Evolutionary conservation across 2,329 filamentous ascomycete genomes (phyloP).

Genomic region (Fusarium liriodendri): DNA sequence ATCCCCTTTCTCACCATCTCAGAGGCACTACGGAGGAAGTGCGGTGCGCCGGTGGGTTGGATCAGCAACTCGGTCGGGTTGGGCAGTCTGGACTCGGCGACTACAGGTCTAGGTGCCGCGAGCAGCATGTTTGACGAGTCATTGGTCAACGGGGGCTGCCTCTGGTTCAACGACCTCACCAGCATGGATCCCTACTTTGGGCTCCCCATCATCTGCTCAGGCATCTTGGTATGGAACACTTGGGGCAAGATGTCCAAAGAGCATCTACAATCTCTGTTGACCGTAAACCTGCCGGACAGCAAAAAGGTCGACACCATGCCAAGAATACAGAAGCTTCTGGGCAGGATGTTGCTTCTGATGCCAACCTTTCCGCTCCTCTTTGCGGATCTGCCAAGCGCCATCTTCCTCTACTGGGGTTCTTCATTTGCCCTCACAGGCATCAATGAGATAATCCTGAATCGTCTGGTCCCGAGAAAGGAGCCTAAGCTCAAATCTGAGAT

Average conservation of each 20-base stretch:
- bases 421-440: conserved; percentile 50
- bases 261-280: conserved; percentile 43
- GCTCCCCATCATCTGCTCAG: conserved; percentile 55
- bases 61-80: conserved; percentile 48
- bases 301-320: conserved; percentile 28
- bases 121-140: conserved; percentile 50
- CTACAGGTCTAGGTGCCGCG: conserved; percentile 41
- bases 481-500: conserved; percentile 26
- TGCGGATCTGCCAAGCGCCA: conserved; percentile 52
- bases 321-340: conserved; percentile 43
- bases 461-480: conserved; percentile 31
- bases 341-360: conserved; percentile 47
- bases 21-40: conserved; percentile 62
- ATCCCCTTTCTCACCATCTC: conserved; percentile 63
- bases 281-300: conserved; percentile 20
- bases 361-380: conserved; percentile 50
- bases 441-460: conserved; percentile 47
- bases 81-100: conserved; percentile 30
- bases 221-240: conserved; percentile 43
- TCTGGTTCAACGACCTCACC: conserved; percentile 68
- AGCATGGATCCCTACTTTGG: conserved; percentile 62
- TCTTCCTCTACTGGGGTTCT: conserved; percentile 55
- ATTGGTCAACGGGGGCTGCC: conserved; percentile 60
- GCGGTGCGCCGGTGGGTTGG: conserved; percentile 47
- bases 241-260: conserved; percentile 46